Evolutionary conservation across 2,329 filamentous ascomycete genomes (phyloP), one percentile per base, ranked within the genome.

Genomic region (Sarocladium brachiariae): DNA sequence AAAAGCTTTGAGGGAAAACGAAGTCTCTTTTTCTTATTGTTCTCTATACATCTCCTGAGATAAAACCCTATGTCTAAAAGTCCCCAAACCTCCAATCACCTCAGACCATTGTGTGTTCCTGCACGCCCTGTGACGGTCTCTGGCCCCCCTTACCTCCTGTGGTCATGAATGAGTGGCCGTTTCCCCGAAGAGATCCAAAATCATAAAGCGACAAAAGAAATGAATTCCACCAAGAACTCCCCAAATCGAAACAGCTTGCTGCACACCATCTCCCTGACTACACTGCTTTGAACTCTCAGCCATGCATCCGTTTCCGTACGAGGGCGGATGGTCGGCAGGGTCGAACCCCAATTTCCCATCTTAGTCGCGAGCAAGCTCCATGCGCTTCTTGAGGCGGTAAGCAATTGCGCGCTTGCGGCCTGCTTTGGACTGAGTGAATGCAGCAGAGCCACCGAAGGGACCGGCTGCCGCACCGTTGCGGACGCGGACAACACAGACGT

Each of bases 401-500:
- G 76, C 78, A 51, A 84, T 67, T 34, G 81, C 79, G 45, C 81
- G 72, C 78, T 83, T 84, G 67, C 76, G 72, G 16, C 77, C 77
- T 14, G 72, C 70, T 13, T 74, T 51, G 51, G 71, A 74, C 73
- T 83, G 79, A 1, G 80, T 84, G 64, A 86, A 86, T 27, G 81
- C 82, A 27, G 74, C 80, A 13, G 78, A 81, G 50, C 83, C 83
- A 59, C 83, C 83, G 55, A 87, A 86, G 19, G 83, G 83, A 4
- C 82, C 82, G 9, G 82, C 80, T 16, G 74, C 66, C 11, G 83
- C 78, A 3, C 65, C 59, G 69, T 87, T 87, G 61, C 80, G 76
- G 52, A 86, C 70, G 52, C 81, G 77, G 27, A 83, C 80, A 52
- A 86, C 66, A 68, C 83, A 87, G 58, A 86, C 81, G 58, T 81